Evolutionary conservation across 805 yeast genomes (phyloP), one percentile per base, ranked within the genome.

Genomic region (Saccharomycodes ludwigii): DNA sequence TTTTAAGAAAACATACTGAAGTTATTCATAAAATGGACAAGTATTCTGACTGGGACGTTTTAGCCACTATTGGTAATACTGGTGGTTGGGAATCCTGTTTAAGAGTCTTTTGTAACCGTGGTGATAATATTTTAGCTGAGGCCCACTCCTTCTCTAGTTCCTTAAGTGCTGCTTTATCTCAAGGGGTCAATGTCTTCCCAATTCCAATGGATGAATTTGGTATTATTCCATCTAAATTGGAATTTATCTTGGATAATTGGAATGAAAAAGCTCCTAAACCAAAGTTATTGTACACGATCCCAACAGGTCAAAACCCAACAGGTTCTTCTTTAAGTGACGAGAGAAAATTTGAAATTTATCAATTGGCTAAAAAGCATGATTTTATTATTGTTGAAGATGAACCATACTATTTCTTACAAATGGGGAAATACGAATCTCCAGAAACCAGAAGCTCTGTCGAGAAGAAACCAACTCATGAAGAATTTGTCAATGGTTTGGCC

Each of bases 271-370:
- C 54, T 31, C 73, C 76, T 40, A 74, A 74, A 57, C 97, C 97
- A 43, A 84, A 79, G 57, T 62, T 88, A 38, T 65, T 88, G 45
- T 91, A 91, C 71, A 76, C 91, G 24, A 83, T 88, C 46, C 78
- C 91, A 42, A 91, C 97, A 6, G 98, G 98, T 40, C 97, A 91
- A 64, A 88, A 88, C 68, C 98, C 98, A 41, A 86, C 96, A 13
- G 98, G 98, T 23, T 76, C 94, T 3, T 80, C 84, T 16, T 63
- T 91, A 47, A 63, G 78, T 21, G 59, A 48, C 18, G 86, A 82
- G 48, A 75, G 97, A 63, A 81, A 95, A 61, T 54, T 59, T 39
- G 71, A 67, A 35, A 69, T 91, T 43, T 86, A 85, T 59, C 67
- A 70, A 39, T 52, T 88, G 40, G 88, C 94, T 21, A 76, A 72